Conservation (phyloP, 2,329 filamentous ascomycete species). For the Arthrocladium fulminans region DNA sequence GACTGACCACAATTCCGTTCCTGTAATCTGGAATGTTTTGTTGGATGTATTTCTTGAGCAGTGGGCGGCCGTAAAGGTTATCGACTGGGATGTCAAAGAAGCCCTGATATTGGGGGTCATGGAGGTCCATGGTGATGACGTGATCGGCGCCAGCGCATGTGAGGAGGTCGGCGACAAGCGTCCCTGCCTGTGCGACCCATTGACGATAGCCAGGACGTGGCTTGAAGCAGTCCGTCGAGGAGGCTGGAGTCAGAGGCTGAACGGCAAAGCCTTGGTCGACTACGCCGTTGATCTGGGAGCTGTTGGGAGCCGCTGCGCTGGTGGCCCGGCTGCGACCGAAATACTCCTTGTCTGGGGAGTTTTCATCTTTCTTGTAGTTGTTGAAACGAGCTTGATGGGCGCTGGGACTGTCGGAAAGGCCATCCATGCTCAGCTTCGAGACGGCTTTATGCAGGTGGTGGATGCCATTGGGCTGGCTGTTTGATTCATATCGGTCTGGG, state of each 20-base stretch:
- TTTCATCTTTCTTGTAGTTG: conserved; percentile 31
- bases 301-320: conserved; percentile 27
- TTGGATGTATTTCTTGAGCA: conserved; percentile 58
- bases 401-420: conserved; percentile 39
- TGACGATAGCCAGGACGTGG: conserved; percentile 92
- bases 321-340: conserved; percentile 14
- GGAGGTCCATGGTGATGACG: conserved; percentile 94
- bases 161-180: conserved; percentile 83
- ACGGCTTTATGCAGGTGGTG: conserved; percentile 65
- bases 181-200: conserved; percentile 97
- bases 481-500: conserved; percentile 59
- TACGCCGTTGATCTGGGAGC: conserved; percentile 44
- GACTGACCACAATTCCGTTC: conserved; percentile 85
- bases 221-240: conserved; percentile 54
- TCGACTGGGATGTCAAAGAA: conserved; percentile 99
- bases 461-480: conserved; percentile 57
- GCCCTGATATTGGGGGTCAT: conserved; percentile 93
- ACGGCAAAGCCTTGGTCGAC: conserved; percentile 50
- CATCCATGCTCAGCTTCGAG: conserved; percentile 56
- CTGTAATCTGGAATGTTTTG: conserved; percentile 75
- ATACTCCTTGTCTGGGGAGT: conserved; percentile 27
- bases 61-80: conserved; percentile 68
- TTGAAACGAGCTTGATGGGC: conserved; percentile 35
- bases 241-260: conserved; percentile 8
- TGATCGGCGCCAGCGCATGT: conserved; percentile 95